Conservation (phyloP, 2,329 filamentous ascomycete species). For the Xylaria digitata region DNA sequence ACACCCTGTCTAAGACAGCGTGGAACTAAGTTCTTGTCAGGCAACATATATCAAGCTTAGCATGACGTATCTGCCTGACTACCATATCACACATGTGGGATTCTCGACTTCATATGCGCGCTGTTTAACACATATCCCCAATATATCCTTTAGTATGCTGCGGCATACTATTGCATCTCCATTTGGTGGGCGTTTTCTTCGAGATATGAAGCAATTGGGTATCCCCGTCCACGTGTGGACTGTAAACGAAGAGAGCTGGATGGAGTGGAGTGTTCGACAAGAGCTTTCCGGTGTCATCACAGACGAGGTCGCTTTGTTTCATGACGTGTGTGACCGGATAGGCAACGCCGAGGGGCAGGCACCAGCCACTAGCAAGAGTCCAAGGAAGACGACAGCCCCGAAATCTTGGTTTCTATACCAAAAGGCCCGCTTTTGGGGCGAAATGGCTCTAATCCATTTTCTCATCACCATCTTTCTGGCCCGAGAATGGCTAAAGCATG, state of each 20-base stretch:
- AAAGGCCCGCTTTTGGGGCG: conserved; percentile 27
- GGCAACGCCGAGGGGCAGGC: conserved; percentile 13
- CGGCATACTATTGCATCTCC: conserved; percentile 75
- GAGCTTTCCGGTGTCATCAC: conserved; percentile 86
- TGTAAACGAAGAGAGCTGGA: conserved; percentile 80
- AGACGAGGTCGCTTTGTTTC: conserved; percentile 78
- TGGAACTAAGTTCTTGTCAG: conserved; percentile 49
- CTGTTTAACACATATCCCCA: conserved; percentile 73
- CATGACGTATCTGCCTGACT: conserved; percentile 69
- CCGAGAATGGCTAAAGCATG: conserved; percentile 35
- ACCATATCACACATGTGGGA: conserved; percentile 75
- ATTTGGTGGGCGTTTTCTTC: conserved; percentile 73
- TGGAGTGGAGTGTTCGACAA: conserved; percentile 81
- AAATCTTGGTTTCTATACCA: conserved; percentile 17
- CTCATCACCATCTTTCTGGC: conserved; percentile 30
- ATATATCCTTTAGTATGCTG: conserved; percentile 82
- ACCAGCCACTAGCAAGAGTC: conserved; percentile 3
- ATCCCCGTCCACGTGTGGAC: conserved; percentile 84
- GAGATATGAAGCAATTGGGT: conserved; percentile 64
- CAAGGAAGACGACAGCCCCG: conserved; percentile 6
- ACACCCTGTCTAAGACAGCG: neutral
- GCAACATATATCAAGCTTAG: conserved; percentile 75
- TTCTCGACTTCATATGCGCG: conserved; percentile 74
- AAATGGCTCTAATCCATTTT: conserved; percentile 36
- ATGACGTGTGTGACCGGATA: conserved; percentile 65